Conservation (phyloP, 108 stramenopile genomes). For the Cyclotella atomus region DNA sequence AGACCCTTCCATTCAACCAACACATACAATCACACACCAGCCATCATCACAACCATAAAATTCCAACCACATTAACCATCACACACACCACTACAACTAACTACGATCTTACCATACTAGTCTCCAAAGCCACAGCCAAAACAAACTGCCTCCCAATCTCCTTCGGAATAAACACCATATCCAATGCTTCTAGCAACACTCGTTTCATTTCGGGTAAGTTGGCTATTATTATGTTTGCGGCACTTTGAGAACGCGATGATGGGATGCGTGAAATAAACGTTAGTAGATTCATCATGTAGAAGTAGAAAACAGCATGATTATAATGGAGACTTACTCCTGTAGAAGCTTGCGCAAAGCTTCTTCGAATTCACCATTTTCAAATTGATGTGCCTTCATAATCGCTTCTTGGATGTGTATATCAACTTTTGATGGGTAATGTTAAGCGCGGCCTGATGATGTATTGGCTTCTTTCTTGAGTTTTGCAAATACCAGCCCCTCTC, state of each 20-base stretch:
- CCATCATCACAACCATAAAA: not conserved
- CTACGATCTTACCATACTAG: constrained; percentile 73
- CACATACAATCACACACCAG: no score
- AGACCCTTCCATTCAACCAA: no score
- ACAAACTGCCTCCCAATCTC: constrained; percentile 73
- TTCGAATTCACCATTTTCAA: constrained; percentile 39
- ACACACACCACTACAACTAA: not conserved
- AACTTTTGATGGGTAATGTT: no score
- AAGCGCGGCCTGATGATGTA: no score
- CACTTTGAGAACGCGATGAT: not conserved
- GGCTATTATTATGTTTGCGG: constrained; percentile 27
- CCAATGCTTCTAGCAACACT: constrained; percentile 62
- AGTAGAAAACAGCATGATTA: no score
- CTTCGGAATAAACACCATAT: constrained; percentile 77
- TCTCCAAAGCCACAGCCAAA: constrained; percentile 72
- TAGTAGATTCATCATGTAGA: not conserved
- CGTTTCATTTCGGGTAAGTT: constrained; percentile 58
- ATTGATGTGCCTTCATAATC: constrained; percentile 20
- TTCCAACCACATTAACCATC: not conserved
- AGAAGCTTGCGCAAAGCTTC: constrained; percentile 34
- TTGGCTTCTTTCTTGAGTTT: no score
- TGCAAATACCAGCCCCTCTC: no score
- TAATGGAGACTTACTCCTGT: constrained; percentile 46
- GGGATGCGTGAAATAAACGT: not conserved
- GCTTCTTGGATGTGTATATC: no score